Conservation (phyloP, 805 yeast species). For the Barnettozyma sp. region DNA sequence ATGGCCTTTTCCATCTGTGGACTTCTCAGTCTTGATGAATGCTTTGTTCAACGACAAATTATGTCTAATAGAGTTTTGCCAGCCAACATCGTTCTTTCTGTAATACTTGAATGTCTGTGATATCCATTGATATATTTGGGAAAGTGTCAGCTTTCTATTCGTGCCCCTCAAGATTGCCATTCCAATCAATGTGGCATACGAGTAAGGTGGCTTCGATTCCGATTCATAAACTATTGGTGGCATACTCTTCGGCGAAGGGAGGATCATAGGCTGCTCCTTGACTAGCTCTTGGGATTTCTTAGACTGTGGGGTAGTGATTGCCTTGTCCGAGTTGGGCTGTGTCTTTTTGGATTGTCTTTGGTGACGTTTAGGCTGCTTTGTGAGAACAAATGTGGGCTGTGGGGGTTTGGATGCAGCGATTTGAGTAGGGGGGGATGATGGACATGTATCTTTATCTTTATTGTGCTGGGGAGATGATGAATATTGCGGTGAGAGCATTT, state of each 20-base stretch:
- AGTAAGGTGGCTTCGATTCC: conserved; percentile 74
- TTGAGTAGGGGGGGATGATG: conserved; percentile 7
- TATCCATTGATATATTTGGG: conserved; percentile 91
- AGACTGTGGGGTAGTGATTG: conserved; percentile 5
- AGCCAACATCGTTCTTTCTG: conserved; percentile 79
- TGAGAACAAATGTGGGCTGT: conserved; percentile 17
- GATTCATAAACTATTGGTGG: conserved; percentile 19
- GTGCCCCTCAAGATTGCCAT: conserved; percentile 86
- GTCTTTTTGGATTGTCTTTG: conserved; percentile 10
- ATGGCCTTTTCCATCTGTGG: conserved; percentile 81
- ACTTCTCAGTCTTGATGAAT: conserved; percentile 82
- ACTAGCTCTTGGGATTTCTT: conserved; percentile 5
- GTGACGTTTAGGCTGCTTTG: conserved; percentile 13
- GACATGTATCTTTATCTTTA: conserved; percentile 1
- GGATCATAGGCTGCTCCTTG: background rate
- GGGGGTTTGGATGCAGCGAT: conserved; percentile 18
- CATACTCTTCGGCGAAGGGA: conserved; percentile 23
- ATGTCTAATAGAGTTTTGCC: conserved; percentile 97
- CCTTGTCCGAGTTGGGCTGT: conserved; percentile 3
- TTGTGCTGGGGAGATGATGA: conserved; percentile 27
- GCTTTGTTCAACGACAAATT: conserved; percentile 90
- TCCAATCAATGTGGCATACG: conserved; percentile 90
- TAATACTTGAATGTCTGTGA: conserved; percentile 79
- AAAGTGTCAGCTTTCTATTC: conserved; percentile 58
- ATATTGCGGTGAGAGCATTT: conserved; percentile 25